Evolutionary conservation across 75 land plant genomes (phyloP).

Genomic region (Cryptomeria japonica): DNA sequence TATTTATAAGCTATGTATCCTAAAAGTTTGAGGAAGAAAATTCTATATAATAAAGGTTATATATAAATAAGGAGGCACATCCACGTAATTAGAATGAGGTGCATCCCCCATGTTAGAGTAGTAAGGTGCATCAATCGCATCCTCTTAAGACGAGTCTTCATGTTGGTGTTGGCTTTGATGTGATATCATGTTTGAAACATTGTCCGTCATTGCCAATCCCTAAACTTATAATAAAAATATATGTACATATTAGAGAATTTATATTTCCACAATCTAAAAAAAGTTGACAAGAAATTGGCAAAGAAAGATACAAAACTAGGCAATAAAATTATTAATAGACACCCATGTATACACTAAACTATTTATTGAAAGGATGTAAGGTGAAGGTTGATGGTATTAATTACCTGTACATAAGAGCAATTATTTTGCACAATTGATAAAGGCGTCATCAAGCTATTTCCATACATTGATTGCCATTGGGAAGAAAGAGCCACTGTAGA

Average conservation of each 20-base stretch:
- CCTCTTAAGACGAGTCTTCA: background rate
- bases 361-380: background rate
- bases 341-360: background rate
- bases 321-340: background rate
- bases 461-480: conserved; percentile 4
- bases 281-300: too few species aligned
- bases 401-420: background rate
- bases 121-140: background rate
- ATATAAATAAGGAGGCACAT: background rate
- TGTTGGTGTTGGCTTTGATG: background rate
- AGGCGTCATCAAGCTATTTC: background rate
- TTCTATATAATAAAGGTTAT: background rate
- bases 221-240: background rate
- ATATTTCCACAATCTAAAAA: background rate
- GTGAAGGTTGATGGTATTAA: background rate
- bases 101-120: too few species aligned
- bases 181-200: background rate
- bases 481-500: background rate
- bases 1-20: too few species aligned
- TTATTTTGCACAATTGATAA: background rate
- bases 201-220: conserved; percentile 5
- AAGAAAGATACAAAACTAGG: too few species aligned
- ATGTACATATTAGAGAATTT: background rate
- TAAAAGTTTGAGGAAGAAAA: background rate
- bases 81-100: background rate